Evolutionary conservation across 306 rosid genomes (phyloP).

Genomic region (Clitoria ternatea): DNA sequence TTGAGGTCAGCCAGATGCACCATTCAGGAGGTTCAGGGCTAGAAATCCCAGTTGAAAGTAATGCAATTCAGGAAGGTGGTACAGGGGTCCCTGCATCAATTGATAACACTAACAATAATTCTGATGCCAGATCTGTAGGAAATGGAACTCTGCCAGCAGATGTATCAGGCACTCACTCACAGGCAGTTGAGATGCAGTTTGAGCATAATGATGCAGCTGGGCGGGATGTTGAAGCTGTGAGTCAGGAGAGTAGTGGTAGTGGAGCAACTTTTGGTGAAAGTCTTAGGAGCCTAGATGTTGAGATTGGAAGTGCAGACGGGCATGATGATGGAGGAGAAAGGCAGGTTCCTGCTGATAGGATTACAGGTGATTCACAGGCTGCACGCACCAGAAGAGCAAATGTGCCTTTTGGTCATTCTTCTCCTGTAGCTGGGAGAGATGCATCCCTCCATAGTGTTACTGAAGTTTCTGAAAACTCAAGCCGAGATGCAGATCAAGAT

Average conservation of each 20-base stretch:
- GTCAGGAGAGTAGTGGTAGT: conserved; percentile 98
- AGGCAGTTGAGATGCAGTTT: conserved; percentile 81
- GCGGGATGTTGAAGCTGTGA: conserved; percentile 94
- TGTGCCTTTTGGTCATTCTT: conserved; percentile 55
- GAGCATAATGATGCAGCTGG: conserved; percentile 70
- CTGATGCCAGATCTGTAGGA: conserved; percentile 47
- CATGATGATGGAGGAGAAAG: conserved; percentile 95
- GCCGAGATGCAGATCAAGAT: conserved; percentile 87
- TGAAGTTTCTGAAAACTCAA: conserved; percentile 91
- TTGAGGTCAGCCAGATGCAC: conserved; percentile 43
- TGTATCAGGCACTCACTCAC: conserved; percentile 45
- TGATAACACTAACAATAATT: conserved; percentile 30
- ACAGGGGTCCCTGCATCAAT: conserved; percentile 30
- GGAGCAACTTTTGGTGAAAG: conserved; percentile 98
- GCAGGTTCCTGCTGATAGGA: conserved; percentile 75
- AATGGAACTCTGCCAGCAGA: conserved; percentile 50
- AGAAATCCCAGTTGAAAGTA: conserved; percentile 49
- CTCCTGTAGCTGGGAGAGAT: conserved; percentile 74
- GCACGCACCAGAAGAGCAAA: conserved; percentile 71
- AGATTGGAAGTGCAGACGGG: conserved; percentile 97
- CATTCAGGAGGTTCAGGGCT: conserved; percentile 47
- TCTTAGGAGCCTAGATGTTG: conserved; percentile 95
- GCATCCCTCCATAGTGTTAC: conserved; percentile 82
- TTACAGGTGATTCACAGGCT: conserved; percentile 68
- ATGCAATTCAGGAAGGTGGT: conserved; percentile 44